Evolutionary conservation across 202 grass and related monocot species (phyloP).

Genomic region (Panicum hallii): DNA sequence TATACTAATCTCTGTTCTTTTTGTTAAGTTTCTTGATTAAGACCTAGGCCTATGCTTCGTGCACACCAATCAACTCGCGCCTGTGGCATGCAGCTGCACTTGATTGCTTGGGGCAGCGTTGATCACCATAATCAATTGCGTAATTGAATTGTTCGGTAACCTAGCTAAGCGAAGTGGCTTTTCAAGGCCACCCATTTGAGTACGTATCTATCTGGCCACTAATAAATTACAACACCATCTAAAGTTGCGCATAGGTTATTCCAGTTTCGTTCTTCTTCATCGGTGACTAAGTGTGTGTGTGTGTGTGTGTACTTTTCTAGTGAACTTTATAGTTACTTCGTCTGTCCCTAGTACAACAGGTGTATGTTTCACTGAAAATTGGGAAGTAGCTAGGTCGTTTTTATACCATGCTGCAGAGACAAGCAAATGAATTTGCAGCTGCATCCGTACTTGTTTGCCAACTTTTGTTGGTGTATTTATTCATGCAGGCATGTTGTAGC

Average conservation of each 20-base stretch:
- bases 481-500: slow-evolving; percentile 7
- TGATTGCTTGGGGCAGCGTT: slow-evolving; percentile 1
- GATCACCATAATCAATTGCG: neutral
- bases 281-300: neutral
- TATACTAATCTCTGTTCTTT: neutral
- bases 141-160: neutral
- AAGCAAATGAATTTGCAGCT: slow-evolving; percentile 7
- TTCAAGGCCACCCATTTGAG: neutral
- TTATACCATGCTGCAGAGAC: neutral
- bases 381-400: neutral
- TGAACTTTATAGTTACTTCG: neutral
- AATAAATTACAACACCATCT: neutral
- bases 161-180: neutral
- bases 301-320: neutral
- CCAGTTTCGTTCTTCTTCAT: neutral
- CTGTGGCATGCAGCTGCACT: neutral
- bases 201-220: neutral
- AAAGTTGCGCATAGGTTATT: neutral
- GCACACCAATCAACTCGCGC: neutral
- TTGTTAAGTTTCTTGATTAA: slow-evolving; percentile 28
- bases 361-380: neutral
- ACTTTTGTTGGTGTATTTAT: slow-evolving; percentile 20
- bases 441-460: neutral
- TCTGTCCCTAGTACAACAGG: neutral
- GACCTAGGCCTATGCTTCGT: slow-evolving; percentile 20